phyloP scores from a whole-genome alignment of 116 monocot genomes.

The Zostera marina region DNA sequence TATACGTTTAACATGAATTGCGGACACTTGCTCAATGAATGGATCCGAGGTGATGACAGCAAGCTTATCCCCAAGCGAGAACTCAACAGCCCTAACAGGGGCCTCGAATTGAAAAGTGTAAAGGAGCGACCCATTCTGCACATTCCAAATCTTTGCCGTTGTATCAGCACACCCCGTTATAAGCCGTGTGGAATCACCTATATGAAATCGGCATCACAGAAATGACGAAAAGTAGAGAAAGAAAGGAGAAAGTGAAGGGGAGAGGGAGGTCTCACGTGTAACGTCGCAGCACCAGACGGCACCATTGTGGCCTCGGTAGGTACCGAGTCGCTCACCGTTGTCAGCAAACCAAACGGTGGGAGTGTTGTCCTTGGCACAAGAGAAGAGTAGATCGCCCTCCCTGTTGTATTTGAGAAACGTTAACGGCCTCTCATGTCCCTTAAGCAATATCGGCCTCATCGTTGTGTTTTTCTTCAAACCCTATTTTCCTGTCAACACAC shows the following conservation, averaged over 20 bases:
- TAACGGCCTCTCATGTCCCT: conserved; percentile 92
- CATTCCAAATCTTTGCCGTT: conserved; percentile 82
- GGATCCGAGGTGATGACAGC: conserved; percentile 80
- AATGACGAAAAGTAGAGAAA: too few species aligned
- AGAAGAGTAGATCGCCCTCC: conserved; percentile 94
- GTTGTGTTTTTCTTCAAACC: background rate
- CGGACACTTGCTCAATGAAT: conserved; percentile 57
- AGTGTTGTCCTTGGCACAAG: conserved; percentile 89
- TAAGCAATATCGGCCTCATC: conserved; percentile 99
- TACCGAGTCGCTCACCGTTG: conserved; percentile 83
- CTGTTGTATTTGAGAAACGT: conserved; percentile 93
- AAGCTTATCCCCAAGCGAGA: conserved; percentile 84
- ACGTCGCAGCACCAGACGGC: conserved; percentile 98
- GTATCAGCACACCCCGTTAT: conserved; percentile 87
- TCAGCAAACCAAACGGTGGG: conserved; percentile 98
- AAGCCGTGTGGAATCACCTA: conserved; percentile 66
- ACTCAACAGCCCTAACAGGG: conserved; percentile 85
- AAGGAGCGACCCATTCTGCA: conserved; percentile 61
- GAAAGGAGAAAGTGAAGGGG: too few species aligned
- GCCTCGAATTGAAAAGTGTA: conserved; percentile 78
- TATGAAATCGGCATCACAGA: too few species aligned
- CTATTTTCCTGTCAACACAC: too few species aligned
- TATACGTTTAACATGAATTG: conserved; percentile 84
- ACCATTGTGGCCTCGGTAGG: conserved; percentile 44
- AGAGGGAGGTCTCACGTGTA: too few species aligned